Base-by-base conservation (phyloP, 768 basidiomycete genomes). In the Zangia roseola region DNA sequence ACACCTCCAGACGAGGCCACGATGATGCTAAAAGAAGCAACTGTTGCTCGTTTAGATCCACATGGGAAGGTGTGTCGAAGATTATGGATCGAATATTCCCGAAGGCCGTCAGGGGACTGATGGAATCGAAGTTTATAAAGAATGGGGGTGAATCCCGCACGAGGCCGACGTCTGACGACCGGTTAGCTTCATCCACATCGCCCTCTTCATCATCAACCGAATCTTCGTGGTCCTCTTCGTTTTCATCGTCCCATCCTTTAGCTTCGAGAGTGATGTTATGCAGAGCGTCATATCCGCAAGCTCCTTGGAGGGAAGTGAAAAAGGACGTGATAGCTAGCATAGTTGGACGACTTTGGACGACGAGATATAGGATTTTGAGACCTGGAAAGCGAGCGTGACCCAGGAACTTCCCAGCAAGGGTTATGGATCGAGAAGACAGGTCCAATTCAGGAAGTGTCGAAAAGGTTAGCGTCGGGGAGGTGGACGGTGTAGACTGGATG, bases 21-120 rank as follows among this genome's bases (percentile, higher is more conserved):
- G 44, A 51, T 13, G 58, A 58, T 25, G 50, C 54, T 23, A 59
- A 38, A 19, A 24, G 19, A 17, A 59, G 43, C 3, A 59, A 31
- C 16, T 47, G 45, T 24, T 19, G 16, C 35, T 49, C 47, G 6
- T 38, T 47, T 26, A 59, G 16, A 33, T 58, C 49, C 2, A 35
- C 14, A 5, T 36, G n/a, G 6, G 31, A 50, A 19, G 28, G 20
- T n/a, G 46, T 33, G 25, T 43, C 14, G 26, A 59, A 35, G 6
- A 4, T 20, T 16, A 58, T 28, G 2, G 20, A 34, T 9, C 19
- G 48, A 38, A 55, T 40, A 24, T 58, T 54, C 6, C 0, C 23
- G 12, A 55, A 58, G 31, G 9, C 42, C 0, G 45, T 45, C 13
- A 57, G 17, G 12, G 52, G 48, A 7, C 17, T 26, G 24, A 57